phyloP scores from a whole-genome alignment of 805 yeast species.

The Vanderwaltozyma tropicalis region DNA sequence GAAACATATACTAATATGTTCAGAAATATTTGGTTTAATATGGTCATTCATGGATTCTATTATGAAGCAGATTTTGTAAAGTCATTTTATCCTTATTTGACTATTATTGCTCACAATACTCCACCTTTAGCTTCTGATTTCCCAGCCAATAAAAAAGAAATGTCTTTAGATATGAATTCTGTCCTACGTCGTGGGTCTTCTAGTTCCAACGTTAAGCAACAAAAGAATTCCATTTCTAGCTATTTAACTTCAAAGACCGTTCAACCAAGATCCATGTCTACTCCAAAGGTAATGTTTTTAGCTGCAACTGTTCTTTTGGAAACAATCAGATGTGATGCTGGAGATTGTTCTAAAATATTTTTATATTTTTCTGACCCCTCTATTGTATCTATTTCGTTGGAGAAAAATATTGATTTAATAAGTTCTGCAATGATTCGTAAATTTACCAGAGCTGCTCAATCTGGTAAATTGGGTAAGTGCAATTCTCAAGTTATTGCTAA shows the following conservation, averaged over 20 bases:
- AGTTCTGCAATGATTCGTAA: slow-evolving; percentile 49
- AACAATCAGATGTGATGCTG: slow-evolving; percentile 63
- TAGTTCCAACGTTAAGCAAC: slow-evolving; percentile 66
- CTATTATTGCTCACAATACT: slow-evolving; percentile 70
- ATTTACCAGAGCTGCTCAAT: slow-evolving; percentile 42
- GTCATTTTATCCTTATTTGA: slow-evolving; percentile 39
- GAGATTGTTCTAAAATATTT: slow-evolving; percentile 69
- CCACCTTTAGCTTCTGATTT: slow-evolving; percentile 81
- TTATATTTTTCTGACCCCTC: slow-evolving; percentile 83
- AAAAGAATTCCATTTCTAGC: slow-evolving; percentile 44
- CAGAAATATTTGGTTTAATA: slow-evolving; percentile 87
- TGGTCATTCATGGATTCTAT: slow-evolving; percentile 86
- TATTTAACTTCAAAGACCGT: slow-evolving; percentile 35
- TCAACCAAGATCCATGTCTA: slow-evolving; percentile 46
- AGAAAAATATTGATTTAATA: slow-evolving; percentile 55
- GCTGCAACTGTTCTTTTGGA: slow-evolving; percentile 77
- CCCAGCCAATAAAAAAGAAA: slow-evolving; percentile 76
- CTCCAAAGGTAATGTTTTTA: slow-evolving; percentile 76
- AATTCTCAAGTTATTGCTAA: slow-evolving; percentile 48
- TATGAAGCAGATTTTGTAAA: slow-evolving; percentile 44
- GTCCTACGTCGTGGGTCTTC: slow-evolving; percentile 85
- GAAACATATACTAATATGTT: slow-evolving; percentile 48
- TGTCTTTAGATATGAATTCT: slow-evolving; percentile 84
- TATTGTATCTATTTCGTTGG: slow-evolving; percentile 55
- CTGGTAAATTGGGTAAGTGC: slow-evolving; percentile 46